Conservation (phyloP, 495 filamentous ascomycete species). For the Baudoinia panamericana region DNA sequence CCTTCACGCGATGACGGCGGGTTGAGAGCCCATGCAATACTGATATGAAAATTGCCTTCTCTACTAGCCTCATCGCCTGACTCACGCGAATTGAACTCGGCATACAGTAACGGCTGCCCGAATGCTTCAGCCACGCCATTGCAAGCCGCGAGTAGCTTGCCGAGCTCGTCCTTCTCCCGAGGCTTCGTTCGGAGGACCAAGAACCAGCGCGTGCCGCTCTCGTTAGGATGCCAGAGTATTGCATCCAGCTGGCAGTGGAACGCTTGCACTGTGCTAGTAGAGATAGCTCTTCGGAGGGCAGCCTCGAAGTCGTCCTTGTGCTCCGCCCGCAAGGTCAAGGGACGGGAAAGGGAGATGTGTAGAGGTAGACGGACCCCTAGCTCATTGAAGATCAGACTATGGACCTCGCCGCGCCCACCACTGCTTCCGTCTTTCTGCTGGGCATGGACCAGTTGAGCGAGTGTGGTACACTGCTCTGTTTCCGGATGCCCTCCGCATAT, state of each 20-base stretch:
- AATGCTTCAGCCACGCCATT: slow-evolving; percentile 48
- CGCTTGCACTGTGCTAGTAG: slow-evolving; percentile 28
- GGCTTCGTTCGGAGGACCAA: slow-evolving; percentile 53
- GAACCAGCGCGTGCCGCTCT: slow-evolving; percentile 72
- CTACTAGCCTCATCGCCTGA: not conserved
- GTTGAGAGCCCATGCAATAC: slow-evolving; percentile 48
- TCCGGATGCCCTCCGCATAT: slow-evolving; percentile 13
- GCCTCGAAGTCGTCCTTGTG: slow-evolving; percentile 52
- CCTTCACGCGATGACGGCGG: not conserved
- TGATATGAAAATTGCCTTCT: slow-evolving; percentile 53
- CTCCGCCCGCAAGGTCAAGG: slow-evolving; percentile 51
- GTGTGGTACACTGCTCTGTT: slow-evolving; percentile 7
- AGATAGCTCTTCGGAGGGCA: slow-evolving; percentile 30
- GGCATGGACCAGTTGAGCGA: slow-evolving; percentile 5
- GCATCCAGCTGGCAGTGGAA: slow-evolving; percentile 37
- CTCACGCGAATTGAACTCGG: not conserved
- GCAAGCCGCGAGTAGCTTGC: slow-evolving; percentile 46
- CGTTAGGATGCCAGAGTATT: slow-evolving; percentile 58
- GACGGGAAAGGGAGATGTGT: slow-evolving; percentile 77
- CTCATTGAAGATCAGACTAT: slow-evolving; percentile 59
- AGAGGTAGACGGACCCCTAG: slow-evolving; percentile 68
- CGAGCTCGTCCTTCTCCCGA: slow-evolving; percentile 42
- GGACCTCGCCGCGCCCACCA: slow-evolving; percentile 19
- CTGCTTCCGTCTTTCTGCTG: not conserved
- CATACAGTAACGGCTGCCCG: slow-evolving; percentile 63